Percentiles rank a stretch among this genome's conserved stretches.
These are phyloP conservation scores for Panicum miliaceum DNA, from an alignment of 176 grass and related monocot species.

Conservation along the genomic window DNA sequence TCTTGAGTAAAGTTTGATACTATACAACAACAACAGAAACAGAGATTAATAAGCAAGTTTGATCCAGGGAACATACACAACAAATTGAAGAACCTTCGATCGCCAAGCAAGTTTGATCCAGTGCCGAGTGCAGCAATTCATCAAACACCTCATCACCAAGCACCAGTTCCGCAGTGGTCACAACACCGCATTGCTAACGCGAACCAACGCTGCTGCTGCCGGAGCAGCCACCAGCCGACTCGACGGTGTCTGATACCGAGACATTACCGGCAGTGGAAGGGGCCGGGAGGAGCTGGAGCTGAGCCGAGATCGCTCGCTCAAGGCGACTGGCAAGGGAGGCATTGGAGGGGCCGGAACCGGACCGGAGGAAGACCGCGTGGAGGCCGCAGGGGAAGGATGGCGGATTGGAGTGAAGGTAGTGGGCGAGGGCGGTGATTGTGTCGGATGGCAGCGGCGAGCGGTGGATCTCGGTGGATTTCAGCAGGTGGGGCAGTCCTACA, in stretches of 20 bases:
- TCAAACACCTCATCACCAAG: slow-evolving; percentile 60
- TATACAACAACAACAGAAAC: neutral
- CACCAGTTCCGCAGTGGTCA: slow-evolving; percentile 37
- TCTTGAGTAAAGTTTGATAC: no score
- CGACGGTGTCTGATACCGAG: slow-evolving; percentile 66
- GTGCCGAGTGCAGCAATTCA: slow-evolving; percentile 65
- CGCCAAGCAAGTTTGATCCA: slow-evolving; percentile 77
- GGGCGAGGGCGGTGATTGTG: slow-evolving; percentile 69
- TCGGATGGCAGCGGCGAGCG: slow-evolving; percentile 83
- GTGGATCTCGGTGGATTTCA: slow-evolving; percentile 89
- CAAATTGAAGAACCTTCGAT: slow-evolving; percentile 99
- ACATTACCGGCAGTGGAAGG: slow-evolving; percentile 41
- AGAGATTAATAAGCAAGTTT: slow-evolving; percentile 7
- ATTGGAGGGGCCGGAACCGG: slow-evolving; percentile 14
- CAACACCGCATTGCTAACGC: slow-evolving; percentile 55
- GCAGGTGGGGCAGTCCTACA: slow-evolving; percentile 68
- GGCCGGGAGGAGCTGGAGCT: slow-evolving; percentile 31
- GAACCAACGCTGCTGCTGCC: slow-evolving; percentile 34
- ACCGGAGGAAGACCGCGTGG: slow-evolving; percentile 67
- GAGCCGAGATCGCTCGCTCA: slow-evolving; percentile 49
- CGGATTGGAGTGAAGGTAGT: slow-evolving; percentile 55
- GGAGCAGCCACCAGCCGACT: slow-evolving; percentile 41
- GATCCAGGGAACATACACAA: slow-evolving; percentile 80
- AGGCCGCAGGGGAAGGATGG: slow-evolving; percentile 64
- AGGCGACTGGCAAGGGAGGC: slow-evolving; percentile 47